Conservation (phyloP, 768 basidiomycete genomes). For the Tylopilus sp. region DNA sequence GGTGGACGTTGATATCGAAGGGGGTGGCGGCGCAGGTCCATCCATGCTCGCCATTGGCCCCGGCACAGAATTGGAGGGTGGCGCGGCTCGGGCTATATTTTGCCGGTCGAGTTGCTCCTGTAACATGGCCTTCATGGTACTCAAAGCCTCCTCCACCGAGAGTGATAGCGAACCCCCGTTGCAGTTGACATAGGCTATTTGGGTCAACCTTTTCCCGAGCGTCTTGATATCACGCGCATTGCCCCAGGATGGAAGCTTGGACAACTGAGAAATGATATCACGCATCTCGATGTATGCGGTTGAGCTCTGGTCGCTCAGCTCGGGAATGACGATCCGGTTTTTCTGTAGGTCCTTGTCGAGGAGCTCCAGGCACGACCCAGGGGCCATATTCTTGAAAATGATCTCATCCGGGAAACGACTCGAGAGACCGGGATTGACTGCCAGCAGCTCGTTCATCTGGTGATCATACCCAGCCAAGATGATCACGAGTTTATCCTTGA, state of each 20-base stretch:
- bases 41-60: slow-evolving; percentile 23
- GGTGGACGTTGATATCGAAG: slow-evolving; percentile 20
- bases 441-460: slow-evolving; percentile 60
- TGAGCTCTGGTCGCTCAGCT: slow-evolving; percentile 24
- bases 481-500: slow-evolving; percentile 58
- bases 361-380: slow-evolving; percentile 50
- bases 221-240: slow-evolving; percentile 65
- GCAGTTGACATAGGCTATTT: slow-evolving; percentile 34
- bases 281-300: slow-evolving; percentile 29
- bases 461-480: slow-evolving; percentile 70
- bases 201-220: slow-evolving; percentile 47
- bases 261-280: slow-evolving; percentile 39
- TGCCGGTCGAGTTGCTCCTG: slow-evolving; percentile 22
- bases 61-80: slow-evolving; percentile 1
- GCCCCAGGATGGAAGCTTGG: slow-evolving; percentile 55
- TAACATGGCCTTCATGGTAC: slow-evolving; percentile 22
- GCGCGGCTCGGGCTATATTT: slow-evolving; percentile 1
- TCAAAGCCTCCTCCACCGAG: slow-evolving; percentile 26
- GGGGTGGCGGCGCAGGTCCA: slow-evolving; percentile 16
- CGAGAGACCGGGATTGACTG: slow-evolving; percentile 60
- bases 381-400: slow-evolving; percentile 50
- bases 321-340: slow-evolving; percentile 36
- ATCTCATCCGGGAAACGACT: slow-evolving; percentile 70
- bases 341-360: slow-evolving; percentile 47
- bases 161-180: slow-evolving; percentile 24